These are phyloP conservation scores for Backusella psychrophila DNA, from an alignment of 192 early-diverging fungal genomes.

Conservation along the genomic window DNA sequence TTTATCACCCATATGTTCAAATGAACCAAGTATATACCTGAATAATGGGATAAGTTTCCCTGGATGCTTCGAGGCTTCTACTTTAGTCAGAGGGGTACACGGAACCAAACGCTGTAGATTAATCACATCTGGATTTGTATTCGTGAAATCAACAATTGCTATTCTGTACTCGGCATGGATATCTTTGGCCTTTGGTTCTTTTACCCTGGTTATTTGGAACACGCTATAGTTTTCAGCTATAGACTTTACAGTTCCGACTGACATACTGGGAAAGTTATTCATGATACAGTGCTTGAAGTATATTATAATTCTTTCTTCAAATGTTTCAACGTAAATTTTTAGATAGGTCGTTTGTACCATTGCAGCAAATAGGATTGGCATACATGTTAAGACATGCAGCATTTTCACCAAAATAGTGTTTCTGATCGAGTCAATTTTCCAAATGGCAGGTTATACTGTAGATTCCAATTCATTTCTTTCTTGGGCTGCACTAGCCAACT, in stretches of 20 bases:
- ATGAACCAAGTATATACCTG: not conserved
- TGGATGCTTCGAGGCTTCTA: not conserved
- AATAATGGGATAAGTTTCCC: not conserved
- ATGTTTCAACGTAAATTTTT: not conserved
- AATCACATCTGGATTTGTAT: not conserved
- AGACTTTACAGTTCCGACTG: not conserved
- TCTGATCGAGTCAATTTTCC: no score
- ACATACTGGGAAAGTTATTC: not conserved
- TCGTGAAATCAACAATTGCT: not conserved
- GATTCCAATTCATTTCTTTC: not conserved
- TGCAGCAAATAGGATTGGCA: no score
- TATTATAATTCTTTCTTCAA: not conserved
- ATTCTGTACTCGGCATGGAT: not conserved
- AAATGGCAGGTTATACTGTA: no score
- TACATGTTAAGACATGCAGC: no score
- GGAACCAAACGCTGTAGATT: not conserved
- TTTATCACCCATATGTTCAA: not conserved
- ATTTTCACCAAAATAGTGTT: no score
- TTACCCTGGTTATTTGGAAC: not conserved
- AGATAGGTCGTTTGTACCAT: not conserved
- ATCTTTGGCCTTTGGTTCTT: not conserved
- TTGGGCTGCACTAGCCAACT: constrained; percentile 21
- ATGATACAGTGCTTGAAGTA: not conserved
- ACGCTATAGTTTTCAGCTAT: not conserved
- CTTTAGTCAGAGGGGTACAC: not conserved